phyloP scores from a whole-genome alignment of 2,329 filamentous ascomycete genomes.

The Camillea tinctor region DNA sequence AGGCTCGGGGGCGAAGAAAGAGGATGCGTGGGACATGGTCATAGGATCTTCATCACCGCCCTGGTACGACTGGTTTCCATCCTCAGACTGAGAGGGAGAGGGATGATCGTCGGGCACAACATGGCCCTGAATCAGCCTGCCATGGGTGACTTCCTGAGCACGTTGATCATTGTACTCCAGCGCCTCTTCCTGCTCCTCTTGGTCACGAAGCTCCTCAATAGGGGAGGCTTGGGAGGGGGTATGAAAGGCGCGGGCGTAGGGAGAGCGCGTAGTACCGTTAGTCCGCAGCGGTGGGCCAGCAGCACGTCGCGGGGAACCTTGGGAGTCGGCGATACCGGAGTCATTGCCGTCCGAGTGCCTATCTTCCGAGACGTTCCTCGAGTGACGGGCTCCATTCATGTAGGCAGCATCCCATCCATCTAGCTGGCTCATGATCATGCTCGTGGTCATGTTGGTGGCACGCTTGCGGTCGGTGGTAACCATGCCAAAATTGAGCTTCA shows the following conservation, averaged over 20 bases:
- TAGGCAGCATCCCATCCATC: slow-evolving; percentile 46
- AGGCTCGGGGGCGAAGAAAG: slow-evolving; percentile 68
- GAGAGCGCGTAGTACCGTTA: slow-evolving; percentile 27
- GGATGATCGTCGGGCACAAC: slow-evolving; percentile 93
- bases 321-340: slow-evolving; percentile 38
- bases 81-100: slow-evolving; percentile 66
- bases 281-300: slow-evolving; percentile 33
- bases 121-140: slow-evolving; percentile 87
- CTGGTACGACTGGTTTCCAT: slow-evolving; percentile 52
- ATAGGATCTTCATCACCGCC: slow-evolving; percentile 73
- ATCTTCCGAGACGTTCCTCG: slow-evolving; percentile 22
- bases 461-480: slow-evolving; percentile 81
- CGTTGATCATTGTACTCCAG: slow-evolving; percentile 72
- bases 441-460: slow-evolving; percentile 67
- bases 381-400: slow-evolving; percentile 27
- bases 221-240: slow-evolving; percentile 36
- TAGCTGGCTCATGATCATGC: slow-evolving; percentile 71
- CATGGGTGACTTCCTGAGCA: slow-evolving; percentile 86
- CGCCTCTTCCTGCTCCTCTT: slow-evolving; percentile 39
- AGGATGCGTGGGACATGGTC: slow-evolving; percentile 76
- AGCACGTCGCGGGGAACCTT: slow-evolving; percentile 43
- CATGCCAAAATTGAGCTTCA: slow-evolving; percentile 97
- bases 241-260: slow-evolving; percentile 29
- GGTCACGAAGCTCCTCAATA: slow-evolving; percentile 36
- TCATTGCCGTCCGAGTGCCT: slow-evolving; percentile 30